Conservation (phyloP, 192 early-diverging fungal genomes). For the Coemansia sp. region DNA sequence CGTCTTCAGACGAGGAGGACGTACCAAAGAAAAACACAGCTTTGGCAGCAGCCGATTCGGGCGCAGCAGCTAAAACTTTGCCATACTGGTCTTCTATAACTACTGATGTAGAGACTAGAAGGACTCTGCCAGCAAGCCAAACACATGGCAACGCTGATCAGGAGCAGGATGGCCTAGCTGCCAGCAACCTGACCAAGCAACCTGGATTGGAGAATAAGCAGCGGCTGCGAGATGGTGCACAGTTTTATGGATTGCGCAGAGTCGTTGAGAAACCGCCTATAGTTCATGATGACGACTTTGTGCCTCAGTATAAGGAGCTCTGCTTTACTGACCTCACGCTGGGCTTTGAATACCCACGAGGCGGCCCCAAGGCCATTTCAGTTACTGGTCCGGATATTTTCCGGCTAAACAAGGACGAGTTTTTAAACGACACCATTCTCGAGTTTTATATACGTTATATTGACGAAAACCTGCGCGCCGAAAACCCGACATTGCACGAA, state of each 20-base stretch:
- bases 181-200: no score
- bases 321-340: constrained; percentile 16
- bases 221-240: no score
- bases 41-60: background rate
- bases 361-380: constrained; percentile 57
- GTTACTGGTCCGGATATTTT: constrained; percentile 63
- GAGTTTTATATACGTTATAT: constrained; percentile 80
- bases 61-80: background rate
- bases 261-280: no score
- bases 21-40: background rate
- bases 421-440: constrained; percentile 86
- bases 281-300: constrained; percentile 4
- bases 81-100: constrained; percentile 24
- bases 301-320: constrained; percentile 14
- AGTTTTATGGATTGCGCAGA: no score
- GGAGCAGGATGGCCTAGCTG: no score
- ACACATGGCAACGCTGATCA: no score
- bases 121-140: no score
- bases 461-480: constrained; percentile 36
- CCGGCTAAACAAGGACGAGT: constrained; percentile 68
- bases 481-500: constrained; percentile 46
- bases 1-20: constrained; percentile 29
- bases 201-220: no score
- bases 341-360: constrained; percentile 54
- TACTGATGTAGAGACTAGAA: no score